Evolutionary conservation across 176 grass and related monocot species (phyloP).

Genomic region (Hyparrhenia diplandra): DNA sequence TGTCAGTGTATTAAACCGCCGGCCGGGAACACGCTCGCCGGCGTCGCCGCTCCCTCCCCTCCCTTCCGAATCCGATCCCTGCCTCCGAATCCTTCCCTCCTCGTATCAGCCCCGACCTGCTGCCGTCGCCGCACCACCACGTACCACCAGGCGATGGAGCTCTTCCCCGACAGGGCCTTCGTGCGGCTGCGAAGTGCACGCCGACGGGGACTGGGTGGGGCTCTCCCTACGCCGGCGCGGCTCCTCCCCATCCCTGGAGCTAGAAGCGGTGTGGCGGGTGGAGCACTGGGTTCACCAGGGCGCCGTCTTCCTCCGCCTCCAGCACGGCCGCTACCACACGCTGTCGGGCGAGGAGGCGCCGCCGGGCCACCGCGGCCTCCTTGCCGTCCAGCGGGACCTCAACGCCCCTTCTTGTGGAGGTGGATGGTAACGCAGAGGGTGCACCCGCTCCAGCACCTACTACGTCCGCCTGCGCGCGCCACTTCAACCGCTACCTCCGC

Average conservation of each 20-base stretch:
- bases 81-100: too few species aligned
- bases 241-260: neutral
- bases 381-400: neutral
- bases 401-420: neutral
- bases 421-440: neutral
- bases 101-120: too few species aligned
- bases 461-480: neutral
- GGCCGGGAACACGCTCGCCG: too few species aligned
- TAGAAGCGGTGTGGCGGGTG: neutral
- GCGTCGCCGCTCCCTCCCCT: too few species aligned
- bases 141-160: neutral
- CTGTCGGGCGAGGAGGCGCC: neutral
- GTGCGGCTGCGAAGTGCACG: neutral
- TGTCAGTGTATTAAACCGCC: too few species aligned
- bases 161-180: neutral
- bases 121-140: too few species aligned
- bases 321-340: neutral
- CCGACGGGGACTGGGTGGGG: neutral
- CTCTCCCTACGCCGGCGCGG: too few species aligned
- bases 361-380: neutral
- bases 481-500: neutral
- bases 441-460: neutral
- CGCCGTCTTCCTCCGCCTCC: too few species aligned
- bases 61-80: too few species aligned
- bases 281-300: neutral